A percentile compares a stretch with the other conserved stretches of the same genome.
These are phyloP conservation scores for Xylaria sp. DNA, from an alignment of 2,329 filamentous ascomycete genomes.

Conservation along the genomic window DNA sequence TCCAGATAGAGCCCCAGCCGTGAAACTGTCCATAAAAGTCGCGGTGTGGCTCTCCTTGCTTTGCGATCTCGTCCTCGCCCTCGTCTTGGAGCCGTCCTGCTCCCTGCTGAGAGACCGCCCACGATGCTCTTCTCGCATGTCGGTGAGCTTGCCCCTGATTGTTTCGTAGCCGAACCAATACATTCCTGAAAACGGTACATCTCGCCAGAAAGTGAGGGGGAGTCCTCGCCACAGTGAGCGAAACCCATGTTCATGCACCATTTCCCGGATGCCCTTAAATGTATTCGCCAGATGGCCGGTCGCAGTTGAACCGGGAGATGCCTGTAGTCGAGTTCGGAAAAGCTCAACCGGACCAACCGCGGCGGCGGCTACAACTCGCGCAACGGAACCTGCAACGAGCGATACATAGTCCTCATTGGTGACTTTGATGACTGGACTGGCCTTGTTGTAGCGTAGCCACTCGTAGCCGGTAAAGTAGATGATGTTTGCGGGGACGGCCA, in stretches of 20 bases:
- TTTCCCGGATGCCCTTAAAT: conserved; percentile 71
- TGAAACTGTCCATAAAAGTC: conserved; percentile 86
- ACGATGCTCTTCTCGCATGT: conserved; percentile 61
- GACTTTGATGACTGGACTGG: conserved; percentile 69
- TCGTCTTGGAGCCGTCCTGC: conserved; percentile 40
- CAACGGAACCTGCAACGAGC: conserved; percentile 75
- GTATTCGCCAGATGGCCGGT: conserved; percentile 79
- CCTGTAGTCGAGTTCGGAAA: conserved; percentile 90
- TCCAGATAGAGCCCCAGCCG: conserved; percentile 82
- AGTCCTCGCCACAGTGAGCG: conserved; percentile 87
- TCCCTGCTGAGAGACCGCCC: conserved; percentile 46
- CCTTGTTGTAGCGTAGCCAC: conserved; percentile 76
- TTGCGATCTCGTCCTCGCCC: conserved; percentile 57
- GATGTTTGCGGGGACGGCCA: conserved; percentile 94
- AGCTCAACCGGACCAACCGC: conserved; percentile 91
- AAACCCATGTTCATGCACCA: conserved; percentile 79
- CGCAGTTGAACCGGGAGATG: conserved; percentile 60
- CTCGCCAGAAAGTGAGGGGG: conserved; percentile 89
- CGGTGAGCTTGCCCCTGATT: conserved; percentile 71
- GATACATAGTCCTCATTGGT: conserved; percentile 75
- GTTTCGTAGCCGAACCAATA: conserved; percentile 99
- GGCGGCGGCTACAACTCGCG: conserved; percentile 78
- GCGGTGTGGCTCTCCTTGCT: conserved; percentile 71
- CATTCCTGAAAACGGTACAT: conserved; percentile 94
- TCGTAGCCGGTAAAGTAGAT: conserved; percentile 99